Base-by-base conservation (phyloP, 2,329 filamentous ascomycete species). In the Aspergillus udagawae region DNA sequence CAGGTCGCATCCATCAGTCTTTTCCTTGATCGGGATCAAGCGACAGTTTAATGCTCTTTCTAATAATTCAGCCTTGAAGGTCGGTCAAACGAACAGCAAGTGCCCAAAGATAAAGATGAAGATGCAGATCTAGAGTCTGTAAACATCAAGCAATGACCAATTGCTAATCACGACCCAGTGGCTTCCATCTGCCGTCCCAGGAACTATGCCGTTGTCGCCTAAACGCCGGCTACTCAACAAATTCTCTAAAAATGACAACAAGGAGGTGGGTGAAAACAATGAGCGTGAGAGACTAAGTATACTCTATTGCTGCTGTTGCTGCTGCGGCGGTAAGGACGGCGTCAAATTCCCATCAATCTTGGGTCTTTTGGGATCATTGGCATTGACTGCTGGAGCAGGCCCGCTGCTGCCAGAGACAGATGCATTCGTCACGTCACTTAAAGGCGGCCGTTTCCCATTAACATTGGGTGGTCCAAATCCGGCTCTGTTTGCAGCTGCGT, bases 401-500 rank as follows among this genome's bases (percentile, higher is more conserved):
- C 66, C 61, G 51, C 58, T 60, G 29, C 60, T 56, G 14, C 62
- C 62, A 29, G 67, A 42, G 10, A 57, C 58, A 25, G 64, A 60
- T 32, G 67, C 69, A 62, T 79, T 79, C n/a, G 77, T 79, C 51
- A 79, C 68, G 56, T 79, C 77, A n/a, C 66, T 71, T 27, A 79
- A 61, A 7, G 77, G 76, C 27, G 75, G 76, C 38, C 77, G 71
- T 59, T 77, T 78, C 9, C 74, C 73, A 28, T 76, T 75, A 4
- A 65, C 28, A 54, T 73, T 73, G 28, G 67, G 69, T 4, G 67
- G 68, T 38, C 59, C 60, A 28, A 65, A 57, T 3, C 54, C 53
- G 27, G 53, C 57, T 45, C 67, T 60, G n/a, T 65, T 67, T 28
- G 57, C 58, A 4, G 60, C 56, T 2, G 59, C 44, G 10, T 60